Conservation (phyloP, 768 basidiomycete species). For the Pulveroboletus sp. region DNA sequence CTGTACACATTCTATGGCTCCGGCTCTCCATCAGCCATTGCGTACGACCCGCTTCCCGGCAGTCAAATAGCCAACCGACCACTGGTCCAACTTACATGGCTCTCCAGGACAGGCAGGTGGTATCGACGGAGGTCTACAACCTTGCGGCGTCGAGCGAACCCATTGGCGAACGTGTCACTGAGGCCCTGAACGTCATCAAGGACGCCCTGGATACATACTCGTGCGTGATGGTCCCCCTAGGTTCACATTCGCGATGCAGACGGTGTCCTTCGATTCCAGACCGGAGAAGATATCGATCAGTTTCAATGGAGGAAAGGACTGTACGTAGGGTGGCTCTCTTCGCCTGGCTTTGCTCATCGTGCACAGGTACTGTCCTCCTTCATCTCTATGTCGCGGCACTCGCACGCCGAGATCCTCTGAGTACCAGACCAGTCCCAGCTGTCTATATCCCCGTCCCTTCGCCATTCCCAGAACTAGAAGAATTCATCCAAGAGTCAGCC, state of each 20-base stretch:
- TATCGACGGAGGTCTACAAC: slow-evolving; percentile 56
- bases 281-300: slow-evolving; percentile 75
- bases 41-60: slow-evolving; percentile 4
- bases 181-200: slow-evolving; percentile 82
- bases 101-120: slow-evolving; percentile 45
- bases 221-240: slow-evolving; percentile 44
- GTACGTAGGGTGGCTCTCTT: slow-evolving; percentile 42
- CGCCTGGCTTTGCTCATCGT: neutral
- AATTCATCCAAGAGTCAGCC: slow-evolving; percentile 67
- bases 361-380: slow-evolving; percentile 85
- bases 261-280: slow-evolving; percentile 33
- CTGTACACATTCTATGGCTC: neutral
- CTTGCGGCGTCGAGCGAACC: slow-evolving; percentile 53
- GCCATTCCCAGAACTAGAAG: slow-evolving; percentile 79
- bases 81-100: slow-evolving; percentile 2
- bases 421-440: slow-evolving; percentile 49
- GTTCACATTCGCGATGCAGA: slow-evolving; percentile 7
- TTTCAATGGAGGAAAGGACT: slow-evolving; percentile 99
- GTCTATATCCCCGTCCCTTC: slow-evolving; percentile 90
- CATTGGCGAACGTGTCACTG: slow-evolving; percentile 58
- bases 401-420: slow-evolving; percentile 37
- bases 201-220: slow-evolving; percentile 70
- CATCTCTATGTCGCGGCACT: slow-evolving; percentile 81
- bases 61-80: neutral
- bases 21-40: slow-evolving; percentile 3